Evolutionary conservation across 352 stramenopile species (phyloP), one percentile per base, ranked within the genome.

Genomic region (Peronospora destructor): DNA sequence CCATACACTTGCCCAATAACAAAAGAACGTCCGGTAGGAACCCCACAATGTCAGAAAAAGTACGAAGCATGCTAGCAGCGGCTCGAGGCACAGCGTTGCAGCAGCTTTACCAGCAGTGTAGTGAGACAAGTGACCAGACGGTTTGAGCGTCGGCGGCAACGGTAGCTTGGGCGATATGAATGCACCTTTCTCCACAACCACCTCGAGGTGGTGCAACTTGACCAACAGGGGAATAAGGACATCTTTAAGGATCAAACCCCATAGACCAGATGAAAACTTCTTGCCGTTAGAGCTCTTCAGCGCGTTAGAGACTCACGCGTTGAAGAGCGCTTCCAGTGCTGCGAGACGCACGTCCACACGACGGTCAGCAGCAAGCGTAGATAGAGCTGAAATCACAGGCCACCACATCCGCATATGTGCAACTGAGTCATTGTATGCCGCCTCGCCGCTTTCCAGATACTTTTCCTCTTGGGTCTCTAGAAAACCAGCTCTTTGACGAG

Each of bases 351-450:
- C 76, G n/a, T 94, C 73, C 11, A 94, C 60, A 21, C 95, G 88
- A 9, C 71, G 64, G 52, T 98, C 94, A 0, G 83, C 85, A 48
- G 97, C 87, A 11, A 96, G 73, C 25, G 87, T 92, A 0, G 90
- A 96, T n/a, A 99, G 66, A 19, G 95, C 97, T 5, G 98, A 94
- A 39, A 99, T 66, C 37, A 99, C 86, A 0, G 96, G 96, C 96
- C 95, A 99, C 81, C 76, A 89, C 57, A 88, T 76, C 16, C 79
- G 67, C 11, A 72, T 91, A 59, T 90, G 82, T 2, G 65, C 59
- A 9, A 73, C 61, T 0, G 72, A 84, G 57, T 92, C 81, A 26
- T 79, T 92, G 48, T 87, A 88, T 12, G 82, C 58, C 12, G 38
- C 38, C 28, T 56, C 50, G 13, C 28, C 34, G 13, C 38, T 56